phyloP scores from a whole-genome alignment of 768 basidiomycete genomes.

The Suillus tomentosus region DNA sequence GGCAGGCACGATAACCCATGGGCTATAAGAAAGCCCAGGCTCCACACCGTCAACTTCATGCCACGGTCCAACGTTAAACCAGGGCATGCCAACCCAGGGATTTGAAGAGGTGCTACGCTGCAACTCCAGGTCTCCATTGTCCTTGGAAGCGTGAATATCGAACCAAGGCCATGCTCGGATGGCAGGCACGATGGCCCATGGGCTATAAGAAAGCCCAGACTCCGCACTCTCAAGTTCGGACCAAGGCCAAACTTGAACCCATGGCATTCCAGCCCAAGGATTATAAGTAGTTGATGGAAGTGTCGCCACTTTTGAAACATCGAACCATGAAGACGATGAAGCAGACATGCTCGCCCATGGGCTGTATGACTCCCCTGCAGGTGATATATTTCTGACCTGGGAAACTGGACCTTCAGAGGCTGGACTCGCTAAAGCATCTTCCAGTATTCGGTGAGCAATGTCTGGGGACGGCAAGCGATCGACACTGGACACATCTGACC shows the following conservation, averaged over 20 bases:
- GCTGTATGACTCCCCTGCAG: not conserved
- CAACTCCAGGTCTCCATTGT: not conserved
- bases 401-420: slow-evolving; percentile 5
- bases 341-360: slow-evolving; percentile 6
- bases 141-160: not conserved
- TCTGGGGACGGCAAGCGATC: slow-evolving; percentile 56
- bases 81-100: slow-evolving; percentile 21
- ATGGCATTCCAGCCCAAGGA: slow-evolving; percentile 7
- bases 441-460: slow-evolving; percentile 53
- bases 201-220: not conserved
- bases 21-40: not conserved
- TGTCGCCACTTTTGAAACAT: not conserved
- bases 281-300: slow-evolving; percentile 10
- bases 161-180: slow-evolving; percentile 4
- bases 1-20: slow-evolving; percentile 4
- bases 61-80: slow-evolving; percentile 38
- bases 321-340: slow-evolving; percentile 1
- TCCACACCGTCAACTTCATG: slow-evolving; percentile 15
- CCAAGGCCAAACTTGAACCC: slow-evolving; percentile 7
- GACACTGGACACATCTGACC: slow-evolving; percentile 35
- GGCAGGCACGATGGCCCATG: slow-evolving; percentile 4
- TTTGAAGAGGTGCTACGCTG: slow-evolving; percentile 10
- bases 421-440: slow-evolving; percentile 50
- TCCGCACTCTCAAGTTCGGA: slow-evolving; percentile 2
- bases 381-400: not conserved